Percentiles rank a stretch among this genome's conserved stretches.
phyloP scores from a whole-genome alignment of 257 asterid genomes.

The Anisodus tanguticus region DNA sequence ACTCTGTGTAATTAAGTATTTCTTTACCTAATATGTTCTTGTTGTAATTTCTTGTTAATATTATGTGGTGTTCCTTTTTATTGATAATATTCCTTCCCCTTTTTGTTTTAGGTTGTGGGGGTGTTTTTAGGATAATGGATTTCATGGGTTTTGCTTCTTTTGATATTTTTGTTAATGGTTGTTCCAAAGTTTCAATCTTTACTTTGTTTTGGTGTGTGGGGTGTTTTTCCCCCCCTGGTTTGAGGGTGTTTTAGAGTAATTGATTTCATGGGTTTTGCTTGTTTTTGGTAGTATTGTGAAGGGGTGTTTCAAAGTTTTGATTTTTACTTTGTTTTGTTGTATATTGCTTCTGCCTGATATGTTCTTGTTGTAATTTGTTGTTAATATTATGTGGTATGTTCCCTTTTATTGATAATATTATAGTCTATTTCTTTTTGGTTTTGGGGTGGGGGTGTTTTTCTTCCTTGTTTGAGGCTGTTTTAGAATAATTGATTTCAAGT shows the following conservation, averaged over 20 bases:
- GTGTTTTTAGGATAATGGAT: constrained; percentile 1
- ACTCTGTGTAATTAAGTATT: no score
- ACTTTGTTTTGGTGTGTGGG: not conserved
- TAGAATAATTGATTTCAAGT: not conserved
- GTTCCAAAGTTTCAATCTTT: constrained; percentile 26
- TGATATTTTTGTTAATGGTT: constrained; percentile 26
- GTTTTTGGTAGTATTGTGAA: constrained; percentile 29
- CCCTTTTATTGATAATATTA: no score
- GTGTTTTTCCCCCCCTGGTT: not conserved
- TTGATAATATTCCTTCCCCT: no score
- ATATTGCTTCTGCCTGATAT: not conserved
- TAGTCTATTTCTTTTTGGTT: not conserved
- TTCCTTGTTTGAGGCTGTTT: not conserved
- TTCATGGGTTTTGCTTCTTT: constrained; percentile 33
- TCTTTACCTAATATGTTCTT: not conserved
- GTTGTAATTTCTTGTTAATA: no score
- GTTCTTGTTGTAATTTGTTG: no score
- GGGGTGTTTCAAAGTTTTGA: constrained; percentile 26
- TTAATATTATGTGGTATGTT: not conserved
- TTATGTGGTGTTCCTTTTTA: not conserved
- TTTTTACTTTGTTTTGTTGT: constrained; percentile 17
- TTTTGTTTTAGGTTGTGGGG: no score
- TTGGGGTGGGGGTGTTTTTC: not conserved
- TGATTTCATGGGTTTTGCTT: not conserved
- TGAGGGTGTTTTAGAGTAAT: not conserved